Evolutionary conservation across 2,329 filamentous ascomycete species (phyloP).

Genomic region (Falciphora oryzae): DNA sequence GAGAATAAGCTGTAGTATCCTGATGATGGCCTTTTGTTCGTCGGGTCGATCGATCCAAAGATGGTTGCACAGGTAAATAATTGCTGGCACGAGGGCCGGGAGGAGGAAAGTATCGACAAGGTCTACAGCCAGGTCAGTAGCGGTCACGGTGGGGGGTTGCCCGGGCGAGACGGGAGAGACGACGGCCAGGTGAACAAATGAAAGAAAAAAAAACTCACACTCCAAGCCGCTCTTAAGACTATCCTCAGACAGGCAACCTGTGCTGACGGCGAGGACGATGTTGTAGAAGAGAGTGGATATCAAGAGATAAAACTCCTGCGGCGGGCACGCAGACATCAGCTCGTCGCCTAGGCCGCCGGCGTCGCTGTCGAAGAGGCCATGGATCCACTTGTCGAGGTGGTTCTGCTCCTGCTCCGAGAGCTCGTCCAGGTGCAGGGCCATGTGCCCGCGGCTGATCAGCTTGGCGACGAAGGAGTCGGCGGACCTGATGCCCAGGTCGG

Average conservation of each 20-base stretch:
- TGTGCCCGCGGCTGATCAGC: constrained; percentile 54
- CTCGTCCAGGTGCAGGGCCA: constrained; percentile 51
- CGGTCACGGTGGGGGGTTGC: background rate
- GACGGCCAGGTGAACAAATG: constrained; percentile 2
- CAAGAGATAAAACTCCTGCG: constrained; percentile 75
- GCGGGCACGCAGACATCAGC: constrained; percentile 73
- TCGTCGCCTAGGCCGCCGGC: constrained; percentile 71
- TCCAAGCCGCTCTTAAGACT: constrained; percentile 70
- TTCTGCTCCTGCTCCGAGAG: constrained; percentile 58
- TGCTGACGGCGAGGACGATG: constrained; percentile 64
- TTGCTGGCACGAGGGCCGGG: constrained; percentile 69
- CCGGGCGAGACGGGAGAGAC: background rate
- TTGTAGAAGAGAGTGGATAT: constrained; percentile 73
- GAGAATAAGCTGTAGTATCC: constrained; percentile 68
- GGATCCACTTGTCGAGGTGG: constrained; percentile 69
- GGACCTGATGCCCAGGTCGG: constrained; percentile 57
- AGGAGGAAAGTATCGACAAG: constrained; percentile 74
- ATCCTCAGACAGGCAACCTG: constrained; percentile 60
- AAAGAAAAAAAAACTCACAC: constrained; percentile 44
- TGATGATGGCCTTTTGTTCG: constrained; percentile 63
- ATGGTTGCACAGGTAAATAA: constrained; percentile 65
- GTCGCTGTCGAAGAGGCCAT: constrained; percentile 70
- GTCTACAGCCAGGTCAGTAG: constrained; percentile 37
- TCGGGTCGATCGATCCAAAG: constrained; percentile 59
- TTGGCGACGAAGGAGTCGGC: constrained; percentile 63